A percentile compares a stretch with the other conserved stretches of the same genome.
phyloP scores from a whole-genome alignment of 2,329 filamentous ascomycete genomes.

The Aspergillus fijiensis region DNA sequence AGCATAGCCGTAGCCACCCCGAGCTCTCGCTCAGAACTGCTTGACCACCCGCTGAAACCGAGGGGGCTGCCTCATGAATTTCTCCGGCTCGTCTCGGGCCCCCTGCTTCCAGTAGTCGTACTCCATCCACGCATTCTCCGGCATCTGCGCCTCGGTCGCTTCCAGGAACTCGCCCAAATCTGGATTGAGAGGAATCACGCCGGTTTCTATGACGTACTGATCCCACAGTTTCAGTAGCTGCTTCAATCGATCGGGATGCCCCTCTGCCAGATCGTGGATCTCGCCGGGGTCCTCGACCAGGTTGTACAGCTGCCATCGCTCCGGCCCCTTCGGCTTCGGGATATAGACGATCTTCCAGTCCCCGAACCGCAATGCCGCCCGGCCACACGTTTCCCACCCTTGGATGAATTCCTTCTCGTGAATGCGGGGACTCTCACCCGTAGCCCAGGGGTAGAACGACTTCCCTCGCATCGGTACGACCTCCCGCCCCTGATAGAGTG shows the following conservation, averaged over 20 bases:
- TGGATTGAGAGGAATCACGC: conserved; percentile 59
- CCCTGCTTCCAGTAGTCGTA: conserved; percentile 64
- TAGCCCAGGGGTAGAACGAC: conserved; percentile 47
- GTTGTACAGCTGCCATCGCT: conserved; percentile 60
- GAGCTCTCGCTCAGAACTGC: conserved; percentile 26
- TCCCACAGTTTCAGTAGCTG: conserved; percentile 57
- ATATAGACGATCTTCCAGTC: conserved; percentile 61
- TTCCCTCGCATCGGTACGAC: conserved; percentile 54
- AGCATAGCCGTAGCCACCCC: too few relatives aligned
- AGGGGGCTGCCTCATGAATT: conserved; percentile 42
- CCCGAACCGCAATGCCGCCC: conserved; percentile 55
- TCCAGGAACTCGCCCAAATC: conserved; percentile 59
- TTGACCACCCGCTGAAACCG: conserved; percentile 38
- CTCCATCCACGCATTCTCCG: conserved; percentile 65
- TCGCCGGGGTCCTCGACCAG: conserved; percentile 54
- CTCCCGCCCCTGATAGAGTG: conserved; percentile 51
- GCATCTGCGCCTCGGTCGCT: conserved; percentile 64
- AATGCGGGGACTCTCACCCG: conserved; percentile 38
- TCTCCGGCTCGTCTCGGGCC: conserved; percentile 49
- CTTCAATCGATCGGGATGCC: conserved; percentile 46
- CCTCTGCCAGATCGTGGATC: conserved; percentile 46
- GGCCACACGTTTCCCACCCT: conserved; percentile 59
- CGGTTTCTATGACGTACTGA: conserved; percentile 59
- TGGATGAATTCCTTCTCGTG: conserved; percentile 54
- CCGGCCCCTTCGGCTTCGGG: conserved; percentile 55